A percentile compares a stretch with the other conserved stretches of the same genome.
Conservation (phyloP, 352 stramenopile genomes). For the Phytophthora pistaciae region DNA sequence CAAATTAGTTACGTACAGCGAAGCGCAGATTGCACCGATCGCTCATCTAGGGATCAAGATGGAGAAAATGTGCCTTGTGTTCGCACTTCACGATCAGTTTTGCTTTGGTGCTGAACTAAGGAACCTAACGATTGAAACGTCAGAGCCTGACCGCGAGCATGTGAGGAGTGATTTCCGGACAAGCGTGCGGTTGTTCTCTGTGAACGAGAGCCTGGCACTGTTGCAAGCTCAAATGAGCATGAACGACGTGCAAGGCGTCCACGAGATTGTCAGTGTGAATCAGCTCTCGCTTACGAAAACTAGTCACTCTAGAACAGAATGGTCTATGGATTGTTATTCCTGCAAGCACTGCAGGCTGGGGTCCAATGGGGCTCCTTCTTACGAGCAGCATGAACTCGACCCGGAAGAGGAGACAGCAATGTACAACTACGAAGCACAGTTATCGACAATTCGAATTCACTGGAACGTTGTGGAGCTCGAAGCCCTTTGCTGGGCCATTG, state of each 20-base stretch:
- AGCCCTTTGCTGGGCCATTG: slow-evolving; percentile 67
- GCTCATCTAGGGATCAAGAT: slow-evolving; percentile 63
- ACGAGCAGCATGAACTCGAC: slow-evolving; percentile 28
- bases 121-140: slow-evolving; percentile 43
- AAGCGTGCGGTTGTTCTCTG: slow-evolving; percentile 51
- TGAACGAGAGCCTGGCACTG: slow-evolving; percentile 30
- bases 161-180: slow-evolving; percentile 47
- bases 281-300: slow-evolving; percentile 45
- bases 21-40: slow-evolving; percentile 71
- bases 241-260: slow-evolving; percentile 29
- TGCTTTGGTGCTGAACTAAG: slow-evolving; percentile 63
- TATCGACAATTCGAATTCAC: slow-evolving; percentile 61
- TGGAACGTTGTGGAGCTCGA: slow-evolving; percentile 70
- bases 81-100: slow-evolving; percentile 65
- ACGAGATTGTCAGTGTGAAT: slow-evolving; percentile 56
- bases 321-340: slow-evolving; percentile 53
- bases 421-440: slow-evolving; percentile 69
- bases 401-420: slow-evolving; percentile 59
- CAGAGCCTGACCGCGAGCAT: slow-evolving; percentile 39
- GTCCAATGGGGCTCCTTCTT: slow-evolving; percentile 23
- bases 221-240: slow-evolving; percentile 41
- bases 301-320: slow-evolving; percentile 62
- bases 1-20: slow-evolving; percentile 57
- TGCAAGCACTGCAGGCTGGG: slow-evolving; percentile 49
- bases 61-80: slow-evolving; percentile 57